Percentiles rank a stretch among this genome's conserved stretches.
Evolutionary conservation across 2,329 filamentous ascomycete genomes (phyloP).

Genomic region (Phialocephala subalpina): DNA sequence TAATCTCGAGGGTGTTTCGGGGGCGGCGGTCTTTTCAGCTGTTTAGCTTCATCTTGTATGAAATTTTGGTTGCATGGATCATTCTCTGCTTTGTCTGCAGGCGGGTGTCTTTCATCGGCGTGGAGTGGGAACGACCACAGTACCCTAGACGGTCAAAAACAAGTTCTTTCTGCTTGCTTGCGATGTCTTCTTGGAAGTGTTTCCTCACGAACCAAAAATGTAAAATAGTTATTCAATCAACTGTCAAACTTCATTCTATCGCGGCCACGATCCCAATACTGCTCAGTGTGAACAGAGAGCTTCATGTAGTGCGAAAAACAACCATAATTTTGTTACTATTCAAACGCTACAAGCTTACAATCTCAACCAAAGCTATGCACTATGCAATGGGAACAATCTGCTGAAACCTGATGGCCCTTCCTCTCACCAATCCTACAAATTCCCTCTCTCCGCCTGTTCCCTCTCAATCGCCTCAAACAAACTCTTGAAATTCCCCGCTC

Average conservation of each 20-base stretch:
- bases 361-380: slow-evolving; percentile 3
- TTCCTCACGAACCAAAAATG: not conserved
- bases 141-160: slow-evolving; percentile 5
- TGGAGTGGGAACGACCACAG: not conserved
- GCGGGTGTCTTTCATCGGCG: not conserved
- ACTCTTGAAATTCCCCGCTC: slow-evolving; percentile 95
- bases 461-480: slow-evolving; percentile 95
- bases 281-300: too few species aligned
- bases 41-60: not conserved
- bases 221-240: not conserved
- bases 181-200: not conserved
- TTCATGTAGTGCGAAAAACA: not conserved
- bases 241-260: not conserved
- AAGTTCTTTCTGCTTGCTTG: not conserved
- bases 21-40: not conserved
- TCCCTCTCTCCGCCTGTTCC: slow-evolving; percentile 87
- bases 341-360: not conserved
- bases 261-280: too few species aligned
- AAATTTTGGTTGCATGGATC: not conserved
- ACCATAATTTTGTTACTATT: too few species aligned
- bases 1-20: not conserved
- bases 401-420: not conserved
- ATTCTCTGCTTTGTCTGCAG: not conserved
- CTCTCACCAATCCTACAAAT: slow-evolving; percentile 60
- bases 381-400: not conserved